A percentile compares a stretch with the other conserved stretches of the same genome.
phyloP scores from a whole-genome alignment of 148 eudicot species.

The Camellia granthamiana region DNA sequence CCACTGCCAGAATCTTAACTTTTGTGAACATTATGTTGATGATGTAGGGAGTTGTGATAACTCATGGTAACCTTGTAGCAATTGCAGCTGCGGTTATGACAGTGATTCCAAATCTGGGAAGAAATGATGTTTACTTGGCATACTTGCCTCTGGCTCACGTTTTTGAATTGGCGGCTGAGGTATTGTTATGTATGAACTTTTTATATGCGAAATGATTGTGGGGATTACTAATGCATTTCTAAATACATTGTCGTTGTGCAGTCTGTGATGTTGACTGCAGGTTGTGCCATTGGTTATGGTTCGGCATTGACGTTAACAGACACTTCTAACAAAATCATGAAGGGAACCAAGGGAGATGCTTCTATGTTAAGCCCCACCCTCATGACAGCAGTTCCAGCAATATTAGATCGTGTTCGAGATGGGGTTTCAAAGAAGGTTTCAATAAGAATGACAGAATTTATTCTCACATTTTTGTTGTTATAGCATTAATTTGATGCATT shows the following conservation, averaged over 20 bases:
- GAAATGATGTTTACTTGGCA: slow-evolving; percentile 68
- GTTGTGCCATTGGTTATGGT: slow-evolving; percentile 83
- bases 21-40: not conserved
- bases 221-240: slow-evolving; percentile 12
- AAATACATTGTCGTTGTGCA: slow-evolving; percentile 32
- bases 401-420: slow-evolving; percentile 90
- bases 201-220: not conserved
- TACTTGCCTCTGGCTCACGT: slow-evolving; percentile 96
- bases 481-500: not conserved
- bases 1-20: not conserved
- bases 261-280: slow-evolving; percentile 81
- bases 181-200: slow-evolving; percentile 27
- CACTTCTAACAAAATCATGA: slow-evolving; percentile 85
- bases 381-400: slow-evolving; percentile 97
- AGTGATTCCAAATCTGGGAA: slow-evolving; percentile 74
- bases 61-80: slow-evolving; percentile 87
- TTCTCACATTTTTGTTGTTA: not conserved
- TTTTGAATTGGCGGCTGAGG: slow-evolving; percentile 97
- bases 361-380: slow-evolving; percentile 78
- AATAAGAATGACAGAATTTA: not conserved
- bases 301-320: slow-evolving; percentile 86
- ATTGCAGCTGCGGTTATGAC: slow-evolving; percentile 89
- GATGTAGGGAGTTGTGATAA: slow-evolving; percentile 90
- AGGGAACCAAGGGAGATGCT: slow-evolving; percentile 95
- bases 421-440: slow-evolving; percentile 86